Evolutionary conservation across 2,329 filamentous ascomycete species (phyloP), one percentile per base, ranked within the genome.

Genomic region (Stemphylium lycopersici): DNA sequence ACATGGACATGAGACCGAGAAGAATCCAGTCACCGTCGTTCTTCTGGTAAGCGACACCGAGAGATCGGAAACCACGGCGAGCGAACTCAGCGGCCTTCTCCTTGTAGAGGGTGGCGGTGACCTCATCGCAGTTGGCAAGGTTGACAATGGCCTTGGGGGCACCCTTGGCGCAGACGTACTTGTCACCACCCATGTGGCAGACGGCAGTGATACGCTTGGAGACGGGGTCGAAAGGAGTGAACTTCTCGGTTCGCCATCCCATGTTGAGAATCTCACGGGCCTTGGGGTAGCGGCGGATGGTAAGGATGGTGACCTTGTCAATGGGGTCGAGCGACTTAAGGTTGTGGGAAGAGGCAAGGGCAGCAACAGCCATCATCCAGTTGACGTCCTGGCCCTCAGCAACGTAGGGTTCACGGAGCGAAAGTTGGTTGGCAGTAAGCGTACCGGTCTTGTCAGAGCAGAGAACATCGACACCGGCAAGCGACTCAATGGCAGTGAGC

Each of bases 361-460:
- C 88, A 56, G 89, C 88, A 56, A 90, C 88, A 61, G 88, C 88
- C 88, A 91, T 90, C 88, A 91, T 90, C 88, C 88, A 91, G 81
- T 91, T 89, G 75, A 90, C 85, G 76, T 90, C 88, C 71, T 90
- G 85, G 67, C 88, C 89, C 76, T 90, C 88, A 57, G 87, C 85
- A 55, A 90, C 87, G 77, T 87, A 91, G 16, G 89, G 89, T 72
- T 91, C 89, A 73, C 88, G 87, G 70, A 91, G 89, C 69, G 84
- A 88, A 48, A 91, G 83, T 80, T 91, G 88, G 76, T 89, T 89
- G 65, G 87, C 87, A 54, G 87, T 89, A 66, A 91, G 82, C 31
- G 89, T 91, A 80, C 89, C 89, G 40, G 89, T 91, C 84, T 91
- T 91, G 79, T 91, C 89, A 68, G 89, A 91, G 82, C 89, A 91